These are phyloP conservation scores for Scheffersomyces titani DNA, from an alignment of 1,139 yeast species.

Conservation along the genomic window DNA sequence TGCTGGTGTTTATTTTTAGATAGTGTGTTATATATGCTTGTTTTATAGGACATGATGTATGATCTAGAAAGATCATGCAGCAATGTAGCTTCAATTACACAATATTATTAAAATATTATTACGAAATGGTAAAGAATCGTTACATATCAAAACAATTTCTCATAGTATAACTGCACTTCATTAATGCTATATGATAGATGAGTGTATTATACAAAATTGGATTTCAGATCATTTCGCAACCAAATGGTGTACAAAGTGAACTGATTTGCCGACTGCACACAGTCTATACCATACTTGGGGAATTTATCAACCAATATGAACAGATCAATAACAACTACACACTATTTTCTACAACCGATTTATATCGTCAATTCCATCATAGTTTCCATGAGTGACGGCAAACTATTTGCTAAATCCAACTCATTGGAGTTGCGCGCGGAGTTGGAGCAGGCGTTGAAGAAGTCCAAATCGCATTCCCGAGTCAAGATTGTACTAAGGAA, in stretches of 20 bases:
- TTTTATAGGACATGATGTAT: neutral
- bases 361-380: neutral
- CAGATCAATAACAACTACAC: neutral
- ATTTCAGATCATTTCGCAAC: neutral
- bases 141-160: too few species aligned
- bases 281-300: neutral
- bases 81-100: too few species aligned
- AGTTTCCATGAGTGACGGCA: conserved; percentile 43
- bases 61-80: neutral
- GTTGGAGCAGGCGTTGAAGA: conserved; percentile 54
- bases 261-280: neutral
- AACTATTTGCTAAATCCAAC: conserved; percentile 42
- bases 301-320: neutral
- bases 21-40: neutral
- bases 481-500: conserved; percentile 69
- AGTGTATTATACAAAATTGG: too few species aligned
- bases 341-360: neutral
- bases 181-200: too few species aligned
- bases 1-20: neutral
- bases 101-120: too few species aligned
- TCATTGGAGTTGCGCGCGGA: conserved; percentile 60
- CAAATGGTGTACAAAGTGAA: neutral
- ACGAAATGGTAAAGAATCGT: too few species aligned
- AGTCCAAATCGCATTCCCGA: conserved; percentile 48
- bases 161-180: too few species aligned